phyloP scores from a whole-genome alignment of 495 filamentous ascomycete species.

The Oleoguttula mirabilis region DNA sequence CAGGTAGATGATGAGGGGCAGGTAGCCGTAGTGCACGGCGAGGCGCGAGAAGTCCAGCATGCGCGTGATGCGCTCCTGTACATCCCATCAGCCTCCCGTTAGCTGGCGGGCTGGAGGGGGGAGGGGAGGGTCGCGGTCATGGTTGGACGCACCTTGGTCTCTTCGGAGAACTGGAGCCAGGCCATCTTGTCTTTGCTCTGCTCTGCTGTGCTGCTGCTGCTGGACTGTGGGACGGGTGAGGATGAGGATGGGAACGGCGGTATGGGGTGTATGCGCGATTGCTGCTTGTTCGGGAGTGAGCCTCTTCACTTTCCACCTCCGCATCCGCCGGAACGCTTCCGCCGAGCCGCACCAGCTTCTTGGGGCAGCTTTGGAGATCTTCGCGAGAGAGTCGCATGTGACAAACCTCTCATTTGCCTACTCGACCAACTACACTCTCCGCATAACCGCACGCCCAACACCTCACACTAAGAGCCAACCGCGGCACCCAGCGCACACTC shows the following conservation, averaged over 20 bases:
- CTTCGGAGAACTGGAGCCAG: conserved; percentile 78
- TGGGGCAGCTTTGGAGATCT: too few species aligned
- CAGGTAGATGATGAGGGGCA: conserved; percentile 93
- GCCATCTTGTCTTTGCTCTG: conserved; percentile 17
- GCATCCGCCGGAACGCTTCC: too few species aligned
- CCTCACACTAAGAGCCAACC: too few species aligned
- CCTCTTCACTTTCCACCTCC: background rate
- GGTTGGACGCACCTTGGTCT: conserved; percentile 62
- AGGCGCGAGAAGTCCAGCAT: conserved; percentile 88
- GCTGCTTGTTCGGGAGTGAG: background rate
- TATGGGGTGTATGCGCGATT: background rate
- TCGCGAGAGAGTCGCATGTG: too few species aligned
- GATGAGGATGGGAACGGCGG: too few species aligned
- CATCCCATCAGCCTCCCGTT: conserved; percentile 8
- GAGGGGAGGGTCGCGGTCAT: background rate
- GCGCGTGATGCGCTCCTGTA: conserved; percentile 88
- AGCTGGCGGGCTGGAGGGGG: conserved; percentile 3
- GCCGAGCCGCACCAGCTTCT: too few species aligned
- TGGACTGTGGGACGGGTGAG: too few species aligned
- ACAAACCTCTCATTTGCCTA: too few species aligned
- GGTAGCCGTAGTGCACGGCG: conserved; percentile 96
- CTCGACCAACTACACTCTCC: too few species aligned
- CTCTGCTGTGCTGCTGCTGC: background rate
- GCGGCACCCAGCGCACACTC: too few species aligned
- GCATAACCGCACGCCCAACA: too few species aligned